A percentile compares a stretch with the other conserved stretches of the same genome.
Evolutionary conservation across 495 filamentous ascomycete species (phyloP).

Genomic region (Hypoxylon lenormandii): DNA sequence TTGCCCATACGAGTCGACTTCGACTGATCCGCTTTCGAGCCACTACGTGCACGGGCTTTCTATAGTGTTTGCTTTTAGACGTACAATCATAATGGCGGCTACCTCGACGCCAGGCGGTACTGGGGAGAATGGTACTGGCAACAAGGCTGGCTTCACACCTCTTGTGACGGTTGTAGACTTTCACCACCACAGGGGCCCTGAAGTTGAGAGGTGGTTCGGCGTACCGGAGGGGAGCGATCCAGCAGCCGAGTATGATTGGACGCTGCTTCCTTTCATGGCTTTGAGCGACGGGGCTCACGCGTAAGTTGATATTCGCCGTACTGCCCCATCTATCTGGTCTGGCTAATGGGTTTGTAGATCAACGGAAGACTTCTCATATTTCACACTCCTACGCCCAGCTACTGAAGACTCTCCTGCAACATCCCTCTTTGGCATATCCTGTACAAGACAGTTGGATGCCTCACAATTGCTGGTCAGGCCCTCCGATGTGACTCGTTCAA

Average conservation of each 20-base stretch:
- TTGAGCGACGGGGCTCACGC: conserved; percentile 93
- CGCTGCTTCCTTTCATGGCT: conserved; percentile 95
- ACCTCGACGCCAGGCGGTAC: conserved; percentile 19
- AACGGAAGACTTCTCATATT: conserved; percentile 97
- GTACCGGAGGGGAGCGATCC: conserved; percentile 81
- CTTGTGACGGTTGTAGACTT: conserved; percentile 94
- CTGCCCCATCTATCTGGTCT: conserved; percentile 5
- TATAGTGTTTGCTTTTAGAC: conserved; percentile 1
- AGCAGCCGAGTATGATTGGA: conserved; percentile 88
- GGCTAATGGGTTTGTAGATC: conserved; percentile 64
- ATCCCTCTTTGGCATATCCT: conserved; percentile 95
- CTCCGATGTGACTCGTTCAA: conserved; percentile 90
- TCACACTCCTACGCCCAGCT: conserved; percentile 83
- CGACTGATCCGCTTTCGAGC: conserved; percentile 16
- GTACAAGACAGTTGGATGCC: conserved; percentile 89
- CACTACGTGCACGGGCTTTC: conserved; percentile 1
- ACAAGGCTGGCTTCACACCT: conserved; percentile 59
- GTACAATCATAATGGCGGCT: conserved; percentile 42
- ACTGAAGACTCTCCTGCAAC: conserved; percentile 71
- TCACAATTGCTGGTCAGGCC: conserved; percentile 78
- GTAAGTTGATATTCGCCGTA: conserved; percentile 63
- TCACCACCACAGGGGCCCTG: conserved; percentile 95
- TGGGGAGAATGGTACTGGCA: conserved; percentile 22
- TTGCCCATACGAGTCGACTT: conserved; percentile 3
- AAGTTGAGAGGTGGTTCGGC: conserved; percentile 92